These are phyloP conservation scores for Rhynchosporium graminicola DNA, from an alignment of 2,329 filamentous ascomycete genomes.

Conservation along the genomic window DNA sequence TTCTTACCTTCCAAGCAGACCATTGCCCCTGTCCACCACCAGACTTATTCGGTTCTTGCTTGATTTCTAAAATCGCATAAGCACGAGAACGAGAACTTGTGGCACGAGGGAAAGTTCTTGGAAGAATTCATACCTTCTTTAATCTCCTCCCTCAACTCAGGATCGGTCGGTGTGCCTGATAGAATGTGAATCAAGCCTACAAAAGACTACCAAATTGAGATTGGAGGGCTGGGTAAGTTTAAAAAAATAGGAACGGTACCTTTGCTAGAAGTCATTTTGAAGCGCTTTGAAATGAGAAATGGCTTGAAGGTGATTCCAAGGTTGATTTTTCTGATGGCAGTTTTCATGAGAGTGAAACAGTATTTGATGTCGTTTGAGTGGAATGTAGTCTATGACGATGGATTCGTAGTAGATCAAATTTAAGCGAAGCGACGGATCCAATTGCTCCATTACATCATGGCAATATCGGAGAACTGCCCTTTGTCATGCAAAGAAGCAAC, in stretches of 20 bases:
- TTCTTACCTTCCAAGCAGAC: conserved; percentile 48
- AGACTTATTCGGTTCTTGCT: conserved; percentile 48
- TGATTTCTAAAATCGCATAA: conserved; percentile 41
- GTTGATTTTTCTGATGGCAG: no score
- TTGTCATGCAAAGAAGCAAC: no score
- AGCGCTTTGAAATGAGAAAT: neutral
- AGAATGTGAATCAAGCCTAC: conserved; percentile 34
- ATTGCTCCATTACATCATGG: conserved; percentile 8
- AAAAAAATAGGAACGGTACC: neutral
- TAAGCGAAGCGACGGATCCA: neutral
- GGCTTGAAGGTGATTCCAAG: neutral
- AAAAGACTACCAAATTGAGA: no score
- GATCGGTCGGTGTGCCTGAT: conserved; percentile 49
- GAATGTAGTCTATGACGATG: conserved; percentile 13
- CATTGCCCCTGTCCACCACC: conserved; percentile 49
- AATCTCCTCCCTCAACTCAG: conserved; percentile 47
- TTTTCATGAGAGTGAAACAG: neutral
- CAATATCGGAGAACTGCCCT: no score
- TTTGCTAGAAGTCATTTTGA: conserved; percentile 12
- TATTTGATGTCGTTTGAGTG: neutral
- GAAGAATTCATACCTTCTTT: conserved; percentile 41
- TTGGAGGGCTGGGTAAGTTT: no score
- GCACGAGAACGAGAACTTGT: neutral
- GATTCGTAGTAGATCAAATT: neutral
- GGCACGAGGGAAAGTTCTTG: neutral